Base-by-base conservation (phyloP, 2,329 filamentous ascomycete species). In the Coniella lustricola region DNA sequence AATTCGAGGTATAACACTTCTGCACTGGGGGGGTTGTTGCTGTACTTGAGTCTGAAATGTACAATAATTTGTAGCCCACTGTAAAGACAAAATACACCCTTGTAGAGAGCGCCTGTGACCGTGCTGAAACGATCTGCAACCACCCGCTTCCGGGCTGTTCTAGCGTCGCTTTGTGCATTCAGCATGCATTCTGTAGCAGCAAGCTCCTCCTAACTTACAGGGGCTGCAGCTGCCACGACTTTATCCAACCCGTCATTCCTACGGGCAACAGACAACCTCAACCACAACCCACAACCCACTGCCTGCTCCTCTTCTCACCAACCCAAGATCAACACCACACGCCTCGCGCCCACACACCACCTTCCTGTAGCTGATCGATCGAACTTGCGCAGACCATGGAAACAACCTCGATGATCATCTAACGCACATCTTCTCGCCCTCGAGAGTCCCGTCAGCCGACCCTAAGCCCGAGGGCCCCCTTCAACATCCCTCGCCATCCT, bases 401-500 rank as follows among this genome's bases (percentile, higher is more conserved):
- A 29, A 29, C 25, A 29, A 5, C 10, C 25, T 10, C 5, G 10
- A 29, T 29, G 25, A 29, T 29, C 25, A 29, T 29, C 25, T 29
- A 10, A 29, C 25, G 25, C 25, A 29, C 25, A 29, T 5, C 25
- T 29, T 5, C 25, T 10, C 25, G 25, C 10, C 25, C 25, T 10
- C 25, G 25, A 5, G 25, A 29, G 25, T 16, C 25, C 37, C 38
- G 22, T 46, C 41, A 48, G 54, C 56, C 58, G 60, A 55, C 54
- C 44, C 41, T 39, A 34, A 43, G 43, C 21, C 31, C n/a, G 10
- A 32, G 18, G 25, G n/a, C 32, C 40, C 17, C 43, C 14, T 42
- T 29, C 37, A 39, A 31, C 35, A 18, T 17, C 20, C 35, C 44
- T 18, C 34, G 20, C 44, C n/a, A 34, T 42, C 17, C 36, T 37